Evolutionary conservation across 2,329 filamentous ascomycete genomes (phyloP), one percentile per base, ranked within the genome.

Genomic region (Aspergillus aculeatus): DNA sequence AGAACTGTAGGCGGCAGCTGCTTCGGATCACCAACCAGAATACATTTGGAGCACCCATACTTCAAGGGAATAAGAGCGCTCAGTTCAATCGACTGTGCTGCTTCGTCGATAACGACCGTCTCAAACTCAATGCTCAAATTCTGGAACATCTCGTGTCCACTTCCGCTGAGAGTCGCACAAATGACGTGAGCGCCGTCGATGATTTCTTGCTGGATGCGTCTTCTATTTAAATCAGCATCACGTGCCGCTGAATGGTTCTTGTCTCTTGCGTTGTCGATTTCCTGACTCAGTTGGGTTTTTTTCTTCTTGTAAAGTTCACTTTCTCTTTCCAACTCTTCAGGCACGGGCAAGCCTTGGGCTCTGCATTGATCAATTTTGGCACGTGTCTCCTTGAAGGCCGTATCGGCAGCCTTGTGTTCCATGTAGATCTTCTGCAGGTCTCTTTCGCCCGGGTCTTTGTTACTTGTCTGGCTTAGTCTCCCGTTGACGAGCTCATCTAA

Each of bases 101-200:
- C 95, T 78, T 99, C 95, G 69, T 99, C 95, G 64, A 99, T 97
- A 67, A 99, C 91, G 65, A 99, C 95, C 0, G 95, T 98, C 77
- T 99, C 95, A 67, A 99, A 99, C 75, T 99, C 95, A 54, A 99
- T 92, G 68, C 91, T 93, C 58, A 99, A 79, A 68, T 89, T 90
- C 76, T 94, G 92, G 79, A 99, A 96, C 87, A 98, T 96, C 66
- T 99, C 95, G 71, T 99, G 96, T 3, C 95, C 95, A 75, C 90
- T 94, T 69, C 94, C 95, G 74, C 93, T 97, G 53, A 99, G 86
- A 0, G 95, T 99, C 47, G 94, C 91, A 75, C 95, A 99, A 31
- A 99, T 86, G 54, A 99, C 90, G 76, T 99, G 91, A 2, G 95
- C 92, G 24, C 89, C 88, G 71, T 96, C 90, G 50, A 99, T 85